Conservation (phyloP, 192 early-diverging fungal species). For the Spizellomyces punctatus region DNA sequence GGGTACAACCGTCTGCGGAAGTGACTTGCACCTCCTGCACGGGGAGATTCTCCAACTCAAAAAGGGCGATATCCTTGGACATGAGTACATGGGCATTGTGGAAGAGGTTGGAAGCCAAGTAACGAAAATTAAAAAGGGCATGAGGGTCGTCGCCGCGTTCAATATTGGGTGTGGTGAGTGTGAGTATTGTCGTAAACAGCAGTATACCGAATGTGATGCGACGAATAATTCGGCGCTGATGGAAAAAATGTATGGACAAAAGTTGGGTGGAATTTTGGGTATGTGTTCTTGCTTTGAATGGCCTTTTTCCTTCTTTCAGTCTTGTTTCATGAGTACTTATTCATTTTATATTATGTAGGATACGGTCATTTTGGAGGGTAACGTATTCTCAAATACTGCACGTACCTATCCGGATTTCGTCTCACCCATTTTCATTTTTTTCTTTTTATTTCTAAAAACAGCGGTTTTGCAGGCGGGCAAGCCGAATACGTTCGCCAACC, state of each 20-base stretch:
- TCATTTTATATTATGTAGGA: neutral
- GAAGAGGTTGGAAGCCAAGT: constrained; percentile 51
- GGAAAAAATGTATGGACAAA: constrained; percentile 30
- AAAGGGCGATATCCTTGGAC: constrained; percentile 54
- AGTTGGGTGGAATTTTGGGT: constrained; percentile 26
- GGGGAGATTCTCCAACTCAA: constrained; percentile 45
- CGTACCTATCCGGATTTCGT: neutral
- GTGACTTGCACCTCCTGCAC: constrained; percentile 51
- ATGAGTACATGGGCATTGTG: constrained; percentile 58
- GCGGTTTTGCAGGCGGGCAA: constrained; percentile 48
- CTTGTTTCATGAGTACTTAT: no score
- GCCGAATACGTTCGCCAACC: constrained; percentile 58
- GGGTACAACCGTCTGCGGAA: constrained; percentile 50
- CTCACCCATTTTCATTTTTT: neutral
- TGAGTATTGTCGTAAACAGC: constrained; percentile 49
- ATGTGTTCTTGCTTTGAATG: neutral
- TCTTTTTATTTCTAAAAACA: neutral
- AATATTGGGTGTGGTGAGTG: constrained; percentile 55
- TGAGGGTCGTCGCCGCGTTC: constrained; percentile 51
- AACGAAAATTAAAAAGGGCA: constrained; percentile 48
- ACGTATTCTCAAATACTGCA: neutral
- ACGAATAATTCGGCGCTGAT: constrained; percentile 51
- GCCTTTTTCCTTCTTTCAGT: neutral
- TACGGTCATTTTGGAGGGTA: constrained; percentile 28
- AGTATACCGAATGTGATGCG: constrained; percentile 49